Evolutionary conservation across 257 asterid species (phyloP).

Genomic region (Sherardia arvensis): DNA sequence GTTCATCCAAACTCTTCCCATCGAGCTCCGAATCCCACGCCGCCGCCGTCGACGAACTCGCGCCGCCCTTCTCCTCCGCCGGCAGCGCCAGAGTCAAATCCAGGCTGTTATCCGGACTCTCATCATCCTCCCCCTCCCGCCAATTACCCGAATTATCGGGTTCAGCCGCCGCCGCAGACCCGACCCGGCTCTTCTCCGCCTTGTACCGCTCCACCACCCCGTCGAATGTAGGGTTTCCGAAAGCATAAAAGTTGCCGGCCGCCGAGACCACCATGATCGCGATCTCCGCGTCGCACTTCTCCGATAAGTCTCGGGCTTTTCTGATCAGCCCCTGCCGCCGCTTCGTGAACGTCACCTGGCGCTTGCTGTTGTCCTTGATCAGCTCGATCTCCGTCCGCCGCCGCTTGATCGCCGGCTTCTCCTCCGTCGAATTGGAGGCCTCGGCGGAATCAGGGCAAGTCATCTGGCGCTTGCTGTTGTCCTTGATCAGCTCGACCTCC

Average conservation of each 20-base stretch:
- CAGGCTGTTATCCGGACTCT: not conserved
- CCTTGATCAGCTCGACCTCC: slow-evolving; percentile 30
- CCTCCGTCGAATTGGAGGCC: no score
- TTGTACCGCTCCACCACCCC: slow-evolving; percentile 21
- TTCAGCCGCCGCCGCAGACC: not conserved
- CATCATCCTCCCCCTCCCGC: not conserved
- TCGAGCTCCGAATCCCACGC: not conserved
- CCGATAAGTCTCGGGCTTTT: slow-evolving; percentile 24
- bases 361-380: slow-evolving; percentile 27
- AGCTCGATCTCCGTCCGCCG: slow-evolving; percentile 26
- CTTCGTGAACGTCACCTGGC: slow-evolving; percentile 47
- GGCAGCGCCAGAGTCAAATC: not conserved
- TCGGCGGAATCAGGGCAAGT: not conserved
- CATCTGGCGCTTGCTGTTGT: slow-evolving; percentile 32
- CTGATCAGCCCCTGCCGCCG: slow-evolving; percentile 39
- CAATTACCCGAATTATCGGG: not conserved
- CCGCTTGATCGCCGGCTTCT: not conserved
- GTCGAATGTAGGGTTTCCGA: slow-evolving; percentile 26
- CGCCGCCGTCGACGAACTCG: not conserved
- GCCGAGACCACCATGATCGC: slow-evolving; percentile 29
- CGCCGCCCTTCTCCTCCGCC: not conserved
- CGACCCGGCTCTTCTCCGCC: not conserved
- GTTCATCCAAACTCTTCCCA: not conserved
- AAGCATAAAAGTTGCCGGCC: slow-evolving; percentile 30
- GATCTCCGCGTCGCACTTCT: slow-evolving; percentile 15